Evolutionary conservation across 2,329 filamentous ascomycete genomes (phyloP), one percentile per base, ranked within the genome.

Genomic region (Epichloe scottii): DNA sequence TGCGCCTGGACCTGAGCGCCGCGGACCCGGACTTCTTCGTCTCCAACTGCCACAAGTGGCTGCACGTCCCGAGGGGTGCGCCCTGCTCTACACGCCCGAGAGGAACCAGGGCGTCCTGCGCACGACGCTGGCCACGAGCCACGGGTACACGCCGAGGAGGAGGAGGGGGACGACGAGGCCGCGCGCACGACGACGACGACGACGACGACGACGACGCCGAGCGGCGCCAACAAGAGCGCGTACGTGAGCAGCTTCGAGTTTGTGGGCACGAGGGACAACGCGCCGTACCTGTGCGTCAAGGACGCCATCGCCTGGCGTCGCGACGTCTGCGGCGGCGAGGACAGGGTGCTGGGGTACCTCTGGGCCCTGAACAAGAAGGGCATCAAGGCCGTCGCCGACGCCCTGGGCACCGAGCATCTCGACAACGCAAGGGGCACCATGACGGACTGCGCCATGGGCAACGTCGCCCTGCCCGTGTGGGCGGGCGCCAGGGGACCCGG

Each of bases 1-100:
- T 95, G 7, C 72, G 77, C 1, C 66, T 96, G 7, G 79, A 94
- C 64, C 68, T 96, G 14, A 56, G 63, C 0, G 65, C 68, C 4
- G 69, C 89, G 3, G 78, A 89, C 55, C 83, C 89, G 0, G 90
- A 96, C 66, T 96, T 95, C 69, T 87, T 94, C 61, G 77, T 91
- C 14, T 84, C 77, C 51, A 96, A 96, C 65, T 87, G 82, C 59
- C 87, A 95, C 71, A 95, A 95, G 71, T 97, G 91, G 91, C 79
- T 96, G 7, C 83, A 81, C 61, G 79, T 81, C 0, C 91, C 90
- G 1, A 81, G 90, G 34, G 85, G 84, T 89, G 85, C 62, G 89
- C 89, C 3, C 71, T 93, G 4, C 79, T 96, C 56, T 85, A 94
- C 66, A 86, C 93, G 1, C 86, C 89, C 0, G 53, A 73, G 17